Evolutionary conservation across 176 grass and related monocot species (phyloP).

Genomic region (Cenchrus purpureus): DNA sequence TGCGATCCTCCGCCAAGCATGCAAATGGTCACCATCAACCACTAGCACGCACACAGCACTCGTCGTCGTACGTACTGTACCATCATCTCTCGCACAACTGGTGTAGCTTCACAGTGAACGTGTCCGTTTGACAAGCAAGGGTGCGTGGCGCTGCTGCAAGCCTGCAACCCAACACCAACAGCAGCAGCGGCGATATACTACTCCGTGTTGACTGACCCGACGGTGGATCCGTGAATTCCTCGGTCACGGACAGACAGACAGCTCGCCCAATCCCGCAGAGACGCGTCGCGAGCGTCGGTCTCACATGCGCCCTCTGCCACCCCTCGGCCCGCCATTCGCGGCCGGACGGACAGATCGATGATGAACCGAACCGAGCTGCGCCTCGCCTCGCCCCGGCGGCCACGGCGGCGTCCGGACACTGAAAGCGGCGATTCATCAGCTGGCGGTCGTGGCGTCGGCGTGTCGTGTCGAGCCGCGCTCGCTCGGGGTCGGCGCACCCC

Average conservation of each 20-base stretch:
- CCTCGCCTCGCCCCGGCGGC: neutral
- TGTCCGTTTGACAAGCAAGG: neutral
- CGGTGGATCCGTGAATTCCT: neutral
- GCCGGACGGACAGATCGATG: neutral
- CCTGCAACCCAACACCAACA: no score
- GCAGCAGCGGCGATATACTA: neutral
- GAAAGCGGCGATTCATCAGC: neutral
- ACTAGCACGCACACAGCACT: neutral
- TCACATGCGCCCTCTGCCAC: constrained; percentile 3
- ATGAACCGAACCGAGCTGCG: neutral
- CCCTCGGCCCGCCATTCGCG: constrained; percentile 11
- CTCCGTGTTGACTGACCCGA: neutral
- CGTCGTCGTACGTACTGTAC: no score
- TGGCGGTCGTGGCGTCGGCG: neutral
- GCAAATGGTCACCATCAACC: neutral
- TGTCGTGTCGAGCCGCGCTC: neutral
- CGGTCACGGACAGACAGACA: neutral
- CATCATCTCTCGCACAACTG: neutral
- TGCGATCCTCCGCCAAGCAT: neutral
- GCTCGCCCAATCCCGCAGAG: neutral
- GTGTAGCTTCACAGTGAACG: no score
- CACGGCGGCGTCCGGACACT: neutral
- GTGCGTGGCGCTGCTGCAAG: neutral
- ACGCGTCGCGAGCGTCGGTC: neutral
- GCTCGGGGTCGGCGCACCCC: neutral